phyloP scores from a whole-genome alignment of 2,329 filamentous ascomycete genomes.

The Dothideomycetes sp. region DNA sequence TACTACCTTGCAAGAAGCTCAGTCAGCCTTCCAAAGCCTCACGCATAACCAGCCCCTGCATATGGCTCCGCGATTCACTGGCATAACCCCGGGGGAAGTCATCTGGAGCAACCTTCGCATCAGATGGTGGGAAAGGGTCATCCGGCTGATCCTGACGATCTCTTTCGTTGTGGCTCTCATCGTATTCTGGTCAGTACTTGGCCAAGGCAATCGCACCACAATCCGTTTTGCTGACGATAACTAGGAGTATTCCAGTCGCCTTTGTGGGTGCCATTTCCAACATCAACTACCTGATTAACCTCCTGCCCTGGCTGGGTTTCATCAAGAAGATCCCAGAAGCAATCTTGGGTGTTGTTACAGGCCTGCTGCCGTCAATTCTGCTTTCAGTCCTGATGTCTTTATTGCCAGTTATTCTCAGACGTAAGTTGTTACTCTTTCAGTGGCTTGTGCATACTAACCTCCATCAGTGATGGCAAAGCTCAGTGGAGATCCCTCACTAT shows the following conservation, averaged over 20 bases:
- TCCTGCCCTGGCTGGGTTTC: slow-evolving; percentile 57
- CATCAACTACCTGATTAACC: slow-evolving; percentile 36
- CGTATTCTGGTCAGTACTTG: slow-evolving; percentile 76
- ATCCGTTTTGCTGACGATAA: too few relatives aligned
- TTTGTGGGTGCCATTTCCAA: slow-evolving; percentile 23
- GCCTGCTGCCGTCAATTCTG: slow-evolving; percentile 69
- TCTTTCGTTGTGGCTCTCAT: slow-evolving; percentile 68
- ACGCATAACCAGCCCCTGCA: slow-evolving; percentile 79
- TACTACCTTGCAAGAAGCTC: slow-evolving; percentile 67
- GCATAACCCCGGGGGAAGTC: slow-evolving; percentile 69
- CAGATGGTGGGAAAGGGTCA: slow-evolving; percentile 51
- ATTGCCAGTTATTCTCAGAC: slow-evolving; percentile 62
- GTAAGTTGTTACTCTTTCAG: not conserved
- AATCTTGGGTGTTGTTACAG: slow-evolving; percentile 76
- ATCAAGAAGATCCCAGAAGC: slow-evolving; percentile 56
- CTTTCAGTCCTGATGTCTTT: slow-evolving; percentile 78
- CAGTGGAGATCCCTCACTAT: slow-evolving; percentile 67
- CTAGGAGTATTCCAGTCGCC: slow-evolving; percentile 22
- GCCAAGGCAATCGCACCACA: too few relatives aligned
- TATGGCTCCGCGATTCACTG: slow-evolving; percentile 77
- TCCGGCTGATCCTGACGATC: slow-evolving; percentile 58
- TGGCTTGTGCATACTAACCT: too few relatives aligned
- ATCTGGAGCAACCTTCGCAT: slow-evolving; percentile 81
- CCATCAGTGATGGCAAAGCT: slow-evolving; percentile 66
- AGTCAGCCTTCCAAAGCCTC: slow-evolving; percentile 75